These are phyloP conservation scores for Tricholoma bakamatsutake DNA, from an alignment of 768 basidiomycete genomes.

Conservation along the genomic window DNA sequence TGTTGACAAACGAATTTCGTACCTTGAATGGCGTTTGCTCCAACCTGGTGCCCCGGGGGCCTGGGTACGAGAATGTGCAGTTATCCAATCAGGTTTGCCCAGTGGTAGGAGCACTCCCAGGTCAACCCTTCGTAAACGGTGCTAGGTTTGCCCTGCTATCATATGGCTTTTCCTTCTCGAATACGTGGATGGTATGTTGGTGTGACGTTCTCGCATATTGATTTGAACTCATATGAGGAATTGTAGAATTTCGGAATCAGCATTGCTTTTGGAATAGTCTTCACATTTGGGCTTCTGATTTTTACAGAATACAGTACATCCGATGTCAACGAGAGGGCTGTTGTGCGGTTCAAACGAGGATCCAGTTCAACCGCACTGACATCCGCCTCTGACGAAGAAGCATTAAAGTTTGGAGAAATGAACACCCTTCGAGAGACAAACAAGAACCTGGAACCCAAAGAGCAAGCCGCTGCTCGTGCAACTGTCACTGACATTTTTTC, in stretches of 20 bases:
- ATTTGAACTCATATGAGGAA: background rate
- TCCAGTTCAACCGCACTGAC: constrained; percentile 22
- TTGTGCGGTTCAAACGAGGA: constrained; percentile 64
- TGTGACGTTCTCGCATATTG: background rate
- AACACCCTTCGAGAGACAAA: background rate
- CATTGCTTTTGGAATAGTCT: constrained; percentile 54
- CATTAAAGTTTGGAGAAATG: constrained; percentile 32
- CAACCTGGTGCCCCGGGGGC: constrained; percentile 53
- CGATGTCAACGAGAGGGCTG: constrained; percentile 28
- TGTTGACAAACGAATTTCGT: constrained; percentile 80
- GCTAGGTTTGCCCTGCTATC: constrained; percentile 41
- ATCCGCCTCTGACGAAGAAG: constrained; percentile 21
- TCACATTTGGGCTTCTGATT: constrained; percentile 48
- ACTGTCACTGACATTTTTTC: constrained; percentile 64
- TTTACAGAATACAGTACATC: constrained; percentile 52
- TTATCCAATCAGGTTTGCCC: constrained; percentile 73
- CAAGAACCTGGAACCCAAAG: constrained; percentile 15
- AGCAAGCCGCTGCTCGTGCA: constrained; percentile 29
- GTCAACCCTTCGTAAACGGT: constrained; percentile 57
- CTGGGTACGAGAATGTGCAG: constrained; percentile 52
- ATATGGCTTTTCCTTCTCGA: constrained; percentile 38
- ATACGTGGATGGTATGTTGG: constrained; percentile 38
- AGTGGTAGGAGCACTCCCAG: constrained; percentile 57
- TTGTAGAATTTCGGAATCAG: constrained; percentile 63
- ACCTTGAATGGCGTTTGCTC: constrained; percentile 58